phyloP scores from a whole-genome alignment of 345 rosid genomes.

The Acer campestre region DNA sequence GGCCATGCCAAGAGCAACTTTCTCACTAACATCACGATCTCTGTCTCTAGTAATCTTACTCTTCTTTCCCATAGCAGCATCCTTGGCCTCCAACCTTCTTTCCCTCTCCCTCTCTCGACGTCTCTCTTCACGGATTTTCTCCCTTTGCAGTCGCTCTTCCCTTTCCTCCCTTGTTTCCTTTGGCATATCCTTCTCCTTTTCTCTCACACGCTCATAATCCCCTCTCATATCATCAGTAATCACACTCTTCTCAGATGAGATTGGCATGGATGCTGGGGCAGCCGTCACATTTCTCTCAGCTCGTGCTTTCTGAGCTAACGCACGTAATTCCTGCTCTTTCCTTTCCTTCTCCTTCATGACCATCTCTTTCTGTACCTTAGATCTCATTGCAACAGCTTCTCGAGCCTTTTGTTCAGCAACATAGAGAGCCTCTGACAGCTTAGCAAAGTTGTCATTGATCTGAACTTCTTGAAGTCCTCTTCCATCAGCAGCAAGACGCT shows the following conservation, averaged over 20 bases:
- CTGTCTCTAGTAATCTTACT: slow-evolving; percentile 92
- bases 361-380: slow-evolving; percentile 94
- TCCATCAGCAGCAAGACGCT: slow-evolving; percentile 99
- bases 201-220: slow-evolving; percentile 62
- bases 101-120: slow-evolving; percentile 95
- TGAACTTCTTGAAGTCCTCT: slow-evolving; percentile 92
- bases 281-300: slow-evolving; percentile 84
- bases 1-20: slow-evolving; percentile 98
- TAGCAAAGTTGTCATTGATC: slow-evolving; percentile 87
- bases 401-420: too few species aligned
- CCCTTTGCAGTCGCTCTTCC: slow-evolving; percentile 78
- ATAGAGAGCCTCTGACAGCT: slow-evolving; percentile 85
- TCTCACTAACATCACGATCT: slow-evolving; percentile 94
- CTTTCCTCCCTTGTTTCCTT: slow-evolving; percentile 78
- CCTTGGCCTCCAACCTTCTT: slow-evolving; percentile 74
- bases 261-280: slow-evolving; percentile 52
- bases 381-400: too few species aligned
- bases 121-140: slow-evolving; percentile 91
- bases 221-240: slow-evolving; percentile 61
- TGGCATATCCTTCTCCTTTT: slow-evolving; percentile 49
- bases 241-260: slow-evolving; percentile 54
- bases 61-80: slow-evolving; percentile 96
- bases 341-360: slow-evolving; percentile 89
- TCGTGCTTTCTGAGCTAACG: slow-evolving; percentile 92
- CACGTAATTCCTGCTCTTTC: slow-evolving; percentile 89